Base-by-base conservation (phyloP, 108 stramenopile genomes). In the Aurantiochytrium sp. region DNA sequence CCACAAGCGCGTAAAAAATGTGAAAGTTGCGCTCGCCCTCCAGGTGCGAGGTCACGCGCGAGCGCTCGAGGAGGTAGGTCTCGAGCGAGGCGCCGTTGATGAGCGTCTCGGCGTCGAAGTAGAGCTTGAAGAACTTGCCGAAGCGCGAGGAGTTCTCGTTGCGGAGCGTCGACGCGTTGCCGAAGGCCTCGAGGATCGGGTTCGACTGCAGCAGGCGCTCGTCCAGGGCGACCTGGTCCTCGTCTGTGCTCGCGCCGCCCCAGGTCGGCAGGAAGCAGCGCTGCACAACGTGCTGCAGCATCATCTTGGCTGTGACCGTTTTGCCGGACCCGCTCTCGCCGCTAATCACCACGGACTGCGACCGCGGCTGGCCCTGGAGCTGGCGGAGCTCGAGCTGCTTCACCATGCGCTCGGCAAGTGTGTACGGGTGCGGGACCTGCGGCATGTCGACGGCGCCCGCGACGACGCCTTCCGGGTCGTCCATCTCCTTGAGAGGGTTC, bases 41-140 rank as follows among this genome's bases (percentile, higher is more conserved):
- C 30, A 53, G 87, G 52, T 87, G 92, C 22, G 68, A 24, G 21
- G 89, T 55, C 4, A 94, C 91, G 42, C 94, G 93, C 54, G 55
- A 88, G 88, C 93, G 93, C 92, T 94, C 93, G 55, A 94, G 92
- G 30, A 94, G 65, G 55, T 93, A 93, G 19, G 73, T 81, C 24
- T 81, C 42, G n/a, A 81, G 42, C 2, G 73, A 22, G 17, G 73
- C 73, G 1, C 73, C 73, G 12, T 81, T 24, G 30, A 81, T 24
- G 45, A 39, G 8, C 6, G 10, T 19, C 10, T 81, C 45, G 6
- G 12, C 42, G 45, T 81, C 73, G 12, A 81, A 81, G n/a, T 24
- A n/a, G n/a, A 87, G 48, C 27, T 87, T 86, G 65, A 89, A 48
- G 85, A 48, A 87, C 27, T 89, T 89, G 37, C 89, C 89, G 4